Evolutionary conservation across 106 monocot genomes (phyloP), one percentile per base, ranked within the genome.

Genomic region (Iris macrosiphon): DNA sequence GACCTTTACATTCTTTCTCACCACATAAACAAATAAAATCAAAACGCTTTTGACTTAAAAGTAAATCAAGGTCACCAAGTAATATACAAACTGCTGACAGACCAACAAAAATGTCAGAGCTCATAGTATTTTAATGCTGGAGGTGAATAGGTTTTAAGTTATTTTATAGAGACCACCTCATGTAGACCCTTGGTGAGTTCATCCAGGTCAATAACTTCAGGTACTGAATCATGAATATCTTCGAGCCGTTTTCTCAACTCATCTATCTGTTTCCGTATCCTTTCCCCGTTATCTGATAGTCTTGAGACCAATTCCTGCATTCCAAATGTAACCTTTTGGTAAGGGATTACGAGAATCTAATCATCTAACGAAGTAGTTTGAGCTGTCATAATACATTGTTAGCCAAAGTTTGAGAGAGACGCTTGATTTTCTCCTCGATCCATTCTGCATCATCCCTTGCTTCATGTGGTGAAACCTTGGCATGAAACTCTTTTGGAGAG

Each of bases 211-310:
- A 90, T 72, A 21, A 85, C 68, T 49, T 68, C 78, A 15, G 31
- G 35, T 10, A 49, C 5, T 4, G 68, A 39, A 51, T 60, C 40
- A 50, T 24, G 53, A 1, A 66, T 40, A 9, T 50, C 41, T 6
- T 47, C 11, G 28, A 90, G 72, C 77, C 81, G 56, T 7, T 31
- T 25, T n/a, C 66, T 75, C 42, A 90, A 62, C 20, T 72, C 81
- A 19, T 31, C 29, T 45, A 90, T 61, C 52, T 85, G 90, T 42
- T 50, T 72, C 49, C 64, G 54, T 50, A 90, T 71, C 63, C 55
- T 85, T 0, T 69, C 81, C 9, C 90, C 90, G 17, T 53, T 49
- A 61, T 90, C 90, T 2, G 90, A 81, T 46, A 90, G 61, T 45
- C 52, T 90, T 19, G 69, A 65, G 39, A 90, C 59, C 50, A 90